These are phyloP conservation scores for Gentiana straminea DNA, from an alignment of 257 asterid genomes.

Conservation along the genomic window DNA sequence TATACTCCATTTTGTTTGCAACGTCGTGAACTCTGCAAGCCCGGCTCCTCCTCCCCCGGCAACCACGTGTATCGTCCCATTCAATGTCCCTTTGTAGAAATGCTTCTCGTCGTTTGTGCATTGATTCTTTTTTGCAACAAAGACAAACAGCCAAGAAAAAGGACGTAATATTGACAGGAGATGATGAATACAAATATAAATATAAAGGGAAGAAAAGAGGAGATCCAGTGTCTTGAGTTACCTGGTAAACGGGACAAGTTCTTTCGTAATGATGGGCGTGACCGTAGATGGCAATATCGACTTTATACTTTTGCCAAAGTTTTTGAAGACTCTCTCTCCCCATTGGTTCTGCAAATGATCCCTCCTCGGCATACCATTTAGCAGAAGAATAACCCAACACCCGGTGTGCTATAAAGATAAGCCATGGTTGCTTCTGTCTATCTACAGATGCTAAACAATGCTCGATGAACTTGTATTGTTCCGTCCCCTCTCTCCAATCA, in stretches of 20 bases:
- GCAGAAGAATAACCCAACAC: conserved; percentile 74
- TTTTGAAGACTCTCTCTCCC: conserved; percentile 78
- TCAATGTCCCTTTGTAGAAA: conserved; percentile 54
- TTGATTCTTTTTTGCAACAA: conserved; percentile 37
- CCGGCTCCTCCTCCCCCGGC: conserved; percentile 96
- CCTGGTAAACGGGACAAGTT: conserved; percentile 78
- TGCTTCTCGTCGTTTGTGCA: conserved; percentile 54
- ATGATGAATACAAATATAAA: background rate
- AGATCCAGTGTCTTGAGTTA: conserved; percentile 3
- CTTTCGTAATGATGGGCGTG: conserved; percentile 72
- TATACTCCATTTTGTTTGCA: conserved; percentile 61
- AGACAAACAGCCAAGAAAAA: background rate
- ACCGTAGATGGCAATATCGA: conserved; percentile 68
- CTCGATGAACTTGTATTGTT: conserved; percentile 73
- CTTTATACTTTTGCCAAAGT: conserved; percentile 88
- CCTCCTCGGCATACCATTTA: conserved; percentile 35
- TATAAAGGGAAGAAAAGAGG: conserved; percentile 8
- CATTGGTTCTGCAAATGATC: conserved; percentile 83
- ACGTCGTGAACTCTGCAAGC: conserved; percentile 45
- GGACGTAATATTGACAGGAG: background rate
- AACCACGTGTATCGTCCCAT: conserved; percentile 82
- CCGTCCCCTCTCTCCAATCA: conserved; percentile 81
- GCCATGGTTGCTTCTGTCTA: conserved; percentile 81
- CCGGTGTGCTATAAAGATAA: conserved; percentile 70
- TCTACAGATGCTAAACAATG: conserved; percentile 69